Percentiles rank a stretch among this genome's conserved stretches.
Evolutionary conservation across 139 green algal genomes (phyloP).

Genomic region (Auxenochlorella protothecoides): DNA sequence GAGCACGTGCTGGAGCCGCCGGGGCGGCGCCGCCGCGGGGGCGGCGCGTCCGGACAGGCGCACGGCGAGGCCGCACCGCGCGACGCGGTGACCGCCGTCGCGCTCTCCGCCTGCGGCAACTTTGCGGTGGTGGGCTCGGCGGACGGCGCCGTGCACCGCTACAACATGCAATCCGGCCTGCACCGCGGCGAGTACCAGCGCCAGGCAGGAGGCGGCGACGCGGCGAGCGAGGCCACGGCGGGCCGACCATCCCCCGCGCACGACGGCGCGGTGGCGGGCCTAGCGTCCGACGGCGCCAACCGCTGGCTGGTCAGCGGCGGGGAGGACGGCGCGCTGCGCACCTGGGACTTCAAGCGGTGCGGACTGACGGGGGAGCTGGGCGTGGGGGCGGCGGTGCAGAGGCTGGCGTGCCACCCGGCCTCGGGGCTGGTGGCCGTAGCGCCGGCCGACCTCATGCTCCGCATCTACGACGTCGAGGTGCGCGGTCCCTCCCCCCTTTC

Average conservation of each 20-base stretch:
- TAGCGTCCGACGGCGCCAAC: slow-evolving; percentile 61
- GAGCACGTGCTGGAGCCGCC: slow-evolving; percentile 57
- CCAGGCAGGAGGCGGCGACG: neutral
- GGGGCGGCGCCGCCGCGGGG: neutral
- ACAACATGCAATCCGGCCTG: slow-evolving; percentile 91
- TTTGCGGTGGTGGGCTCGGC: slow-evolving; percentile 82
- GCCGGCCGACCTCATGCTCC: slow-evolving; percentile 42
- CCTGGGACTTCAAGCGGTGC: slow-evolving; percentile 71
- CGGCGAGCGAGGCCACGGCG: neutral
- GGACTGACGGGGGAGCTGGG: slow-evolving; percentile 37
- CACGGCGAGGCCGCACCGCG: too few relatives aligned
- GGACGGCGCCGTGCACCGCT: slow-evolving; percentile 74
- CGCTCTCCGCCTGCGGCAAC: slow-evolving; percentile 85
- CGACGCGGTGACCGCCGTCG: slow-evolving; percentile 51
- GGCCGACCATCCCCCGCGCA: slow-evolving; percentile 40
- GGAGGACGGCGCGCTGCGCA: slow-evolving; percentile 50
- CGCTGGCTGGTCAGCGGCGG: slow-evolving; percentile 48
- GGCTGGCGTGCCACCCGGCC: slow-evolving; percentile 30
- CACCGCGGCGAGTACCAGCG: slow-evolving; percentile 56
- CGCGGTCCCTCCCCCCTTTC: neutral
- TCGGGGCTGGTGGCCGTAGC: slow-evolving; percentile 44
- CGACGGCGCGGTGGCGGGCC: slow-evolving; percentile 48
- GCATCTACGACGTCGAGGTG: slow-evolving; percentile 45
- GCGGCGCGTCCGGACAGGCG: neutral
- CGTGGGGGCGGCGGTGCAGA: slow-evolving; percentile 22